Evolutionary conservation across 1,284 basidiomycete species (phyloP).

Genomic region (Athelia sp.): DNA sequence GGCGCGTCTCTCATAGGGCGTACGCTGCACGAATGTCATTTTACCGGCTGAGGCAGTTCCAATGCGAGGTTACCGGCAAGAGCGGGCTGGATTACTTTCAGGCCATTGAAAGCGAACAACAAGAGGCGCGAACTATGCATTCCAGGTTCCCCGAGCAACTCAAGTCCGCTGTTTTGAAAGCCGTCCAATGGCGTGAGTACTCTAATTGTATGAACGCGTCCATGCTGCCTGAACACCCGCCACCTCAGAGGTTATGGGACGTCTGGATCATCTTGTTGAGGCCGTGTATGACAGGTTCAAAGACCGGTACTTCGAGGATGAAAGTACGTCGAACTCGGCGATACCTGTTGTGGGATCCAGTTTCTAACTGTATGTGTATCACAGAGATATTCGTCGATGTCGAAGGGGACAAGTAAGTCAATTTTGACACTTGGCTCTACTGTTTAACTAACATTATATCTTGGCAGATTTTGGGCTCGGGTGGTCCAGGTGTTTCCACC

Average conservation of each 20-base stretch:
- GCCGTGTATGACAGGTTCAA: slow-evolving; percentile 93
- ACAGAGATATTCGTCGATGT: slow-evolving; percentile 82
- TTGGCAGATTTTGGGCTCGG: slow-evolving; percentile 66
- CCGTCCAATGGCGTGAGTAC: slow-evolving; percentile 93
- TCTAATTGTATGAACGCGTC: slow-evolving; percentile 13
- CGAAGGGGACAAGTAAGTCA: slow-evolving; percentile 70
- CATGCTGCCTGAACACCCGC: slow-evolving; percentile 10
- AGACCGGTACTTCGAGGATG: slow-evolving; percentile 88
- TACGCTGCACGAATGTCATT: slow-evolving; percentile 91
- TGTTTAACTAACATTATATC: slow-evolving; percentile 10
- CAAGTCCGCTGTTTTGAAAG: slow-evolving; percentile 85
- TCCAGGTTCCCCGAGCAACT: slow-evolving; percentile 88
- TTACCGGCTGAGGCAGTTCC: slow-evolving; percentile 90
- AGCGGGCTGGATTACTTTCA: slow-evolving; percentile 92
- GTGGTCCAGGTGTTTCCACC: slow-evolving; percentile 75
- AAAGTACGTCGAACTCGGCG: slow-evolving; percentile 56
- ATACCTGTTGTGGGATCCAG: slow-evolving; percentile 8
- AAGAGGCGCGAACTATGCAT: slow-evolving; percentile 85
- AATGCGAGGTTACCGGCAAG: slow-evolving; percentile 94
- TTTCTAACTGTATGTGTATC: slow-evolving; percentile 14
- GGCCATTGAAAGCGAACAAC: slow-evolving; percentile 86
- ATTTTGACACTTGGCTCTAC: slow-evolving; percentile 22
- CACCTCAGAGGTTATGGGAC: slow-evolving; percentile 84
- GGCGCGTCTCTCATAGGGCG: slow-evolving; percentile 45
- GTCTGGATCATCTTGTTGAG: slow-evolving; percentile 92